phyloP scores from a whole-genome alignment of 2,329 filamentous ascomycete species.

The Talaromyces funiculosus region DNA sequence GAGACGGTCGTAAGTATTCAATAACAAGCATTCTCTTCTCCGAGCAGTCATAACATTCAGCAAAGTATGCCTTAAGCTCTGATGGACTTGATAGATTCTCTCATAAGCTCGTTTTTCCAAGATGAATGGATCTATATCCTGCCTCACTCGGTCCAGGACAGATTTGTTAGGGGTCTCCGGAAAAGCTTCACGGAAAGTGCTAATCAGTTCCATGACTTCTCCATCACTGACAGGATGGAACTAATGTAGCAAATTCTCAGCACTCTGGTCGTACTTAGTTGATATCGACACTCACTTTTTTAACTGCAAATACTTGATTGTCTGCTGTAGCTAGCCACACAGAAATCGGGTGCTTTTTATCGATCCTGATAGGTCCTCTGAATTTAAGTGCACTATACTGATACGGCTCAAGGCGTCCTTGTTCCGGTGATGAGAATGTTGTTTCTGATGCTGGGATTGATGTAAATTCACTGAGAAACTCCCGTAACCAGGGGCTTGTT shows the following conservation, averaged over 20 bases:
- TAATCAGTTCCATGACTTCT: not conserved
- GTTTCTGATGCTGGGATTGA: not conserved
- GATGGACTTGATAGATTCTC: not conserved
- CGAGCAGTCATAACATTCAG: not conserved
- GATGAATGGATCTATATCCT: slow-evolving; percentile 1
- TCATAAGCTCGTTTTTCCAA: slow-evolving; percentile 4
- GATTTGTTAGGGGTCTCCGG: not conserved
- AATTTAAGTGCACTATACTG: not conserved
- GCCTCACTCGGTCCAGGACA: not conserved
- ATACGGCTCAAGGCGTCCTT: not conserved
- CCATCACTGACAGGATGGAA: not conserved
- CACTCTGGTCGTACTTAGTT: not conserved
- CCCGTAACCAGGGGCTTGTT: not conserved
- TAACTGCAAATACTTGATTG: not conserved
- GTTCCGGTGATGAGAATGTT: not conserved
- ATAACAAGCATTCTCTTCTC: not conserved
- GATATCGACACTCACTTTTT: not conserved
- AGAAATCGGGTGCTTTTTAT: not conserved
- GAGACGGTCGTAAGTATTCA: not conserved
- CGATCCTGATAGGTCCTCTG: not conserved
- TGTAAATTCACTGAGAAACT: slow-evolving; percentile 1
- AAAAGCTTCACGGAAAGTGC: not conserved
- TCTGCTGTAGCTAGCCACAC: slow-evolving; percentile 2
- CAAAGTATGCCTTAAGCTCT: not conserved
- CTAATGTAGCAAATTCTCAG: not conserved